These are phyloP conservation scores for Aspergillus heteromorphus DNA, from an alignment of 495 filamentous ascomycete species.

Conservation along the genomic window DNA sequence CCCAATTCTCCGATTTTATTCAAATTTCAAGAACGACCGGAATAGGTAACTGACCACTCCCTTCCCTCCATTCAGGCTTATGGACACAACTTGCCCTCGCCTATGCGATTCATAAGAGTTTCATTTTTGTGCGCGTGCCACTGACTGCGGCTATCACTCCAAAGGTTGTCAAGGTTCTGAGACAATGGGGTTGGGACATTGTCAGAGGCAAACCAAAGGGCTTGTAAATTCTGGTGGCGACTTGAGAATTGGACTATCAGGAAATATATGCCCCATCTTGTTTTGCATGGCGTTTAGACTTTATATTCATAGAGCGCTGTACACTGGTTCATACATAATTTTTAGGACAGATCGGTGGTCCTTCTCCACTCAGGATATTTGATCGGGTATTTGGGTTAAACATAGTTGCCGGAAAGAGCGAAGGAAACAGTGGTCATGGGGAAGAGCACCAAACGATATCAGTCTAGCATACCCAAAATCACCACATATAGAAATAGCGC, in stretches of 20 bases:
- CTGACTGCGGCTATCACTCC: constrained; percentile 84
- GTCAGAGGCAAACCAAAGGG: constrained; percentile 55
- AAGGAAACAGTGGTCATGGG: constrained; percentile 4
- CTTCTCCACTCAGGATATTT: constrained; percentile 24
- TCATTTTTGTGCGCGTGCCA: constrained; percentile 91
- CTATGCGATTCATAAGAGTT: constrained; percentile 96
- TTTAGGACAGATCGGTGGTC: constrained; percentile 12
- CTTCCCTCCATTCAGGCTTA: constrained; percentile 42
- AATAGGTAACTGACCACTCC: constrained; percentile 1
- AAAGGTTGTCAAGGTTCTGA: constrained; percentile 80
- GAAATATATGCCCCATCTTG: neutral
- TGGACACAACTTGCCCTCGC: constrained; percentile 91
- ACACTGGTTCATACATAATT: constrained; percentile 37
- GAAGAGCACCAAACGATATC: neutral
- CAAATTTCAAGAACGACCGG: no score
- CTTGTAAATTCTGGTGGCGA: constrained; percentile 3
- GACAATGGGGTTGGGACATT: constrained; percentile 79
- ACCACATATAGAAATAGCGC: neutral
- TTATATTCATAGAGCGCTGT: constrained; percentile 22
- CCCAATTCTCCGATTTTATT: neutral
- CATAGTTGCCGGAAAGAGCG: neutral
- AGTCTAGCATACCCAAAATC: neutral
- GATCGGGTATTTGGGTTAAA: constrained; percentile 11
- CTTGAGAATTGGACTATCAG: neutral
- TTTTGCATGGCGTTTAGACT: constrained; percentile 26